These are phyloP conservation scores for Leishmania turanica DNA, from an alignment of 208 protist species.

Conservation along the genomic window DNA sequence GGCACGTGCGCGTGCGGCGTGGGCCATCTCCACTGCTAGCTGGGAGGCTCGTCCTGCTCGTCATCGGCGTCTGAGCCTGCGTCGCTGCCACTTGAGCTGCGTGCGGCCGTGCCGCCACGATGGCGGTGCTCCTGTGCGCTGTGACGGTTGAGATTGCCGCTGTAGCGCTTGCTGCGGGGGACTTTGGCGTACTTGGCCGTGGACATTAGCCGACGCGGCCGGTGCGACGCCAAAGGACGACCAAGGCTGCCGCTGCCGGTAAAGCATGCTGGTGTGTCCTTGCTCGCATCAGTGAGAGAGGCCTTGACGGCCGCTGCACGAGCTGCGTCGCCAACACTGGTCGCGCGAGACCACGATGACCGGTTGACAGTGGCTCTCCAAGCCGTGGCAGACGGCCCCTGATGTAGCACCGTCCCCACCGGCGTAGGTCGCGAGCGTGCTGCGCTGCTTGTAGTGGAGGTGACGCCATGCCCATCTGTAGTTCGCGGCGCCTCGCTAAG, in stretches of 20 bases:
- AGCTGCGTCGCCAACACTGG: not conserved
- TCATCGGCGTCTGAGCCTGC: not conserved
- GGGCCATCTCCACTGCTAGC: not conserved
- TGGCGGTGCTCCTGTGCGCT: not conserved
- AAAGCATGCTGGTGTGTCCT: not conserved
- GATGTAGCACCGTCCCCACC: not conserved
- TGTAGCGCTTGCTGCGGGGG: not conserved
- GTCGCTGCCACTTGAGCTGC: constrained; percentile 9
- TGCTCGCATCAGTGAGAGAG: not conserved
- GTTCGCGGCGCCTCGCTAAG: not conserved
- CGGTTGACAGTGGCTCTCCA: not conserved
- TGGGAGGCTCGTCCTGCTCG: not conserved
- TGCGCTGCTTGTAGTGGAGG: not conserved
- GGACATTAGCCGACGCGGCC: not conserved
- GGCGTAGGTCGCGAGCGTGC: not conserved
- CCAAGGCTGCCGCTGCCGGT: not conserved
- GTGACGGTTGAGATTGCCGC: not conserved
- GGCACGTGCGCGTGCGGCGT: too few relatives aligned
- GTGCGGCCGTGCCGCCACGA: not conserved
- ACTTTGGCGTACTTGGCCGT: not conserved
- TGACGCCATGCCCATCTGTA: too few relatives aligned
- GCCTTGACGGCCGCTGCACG: not conserved
- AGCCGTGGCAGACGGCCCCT: not conserved
- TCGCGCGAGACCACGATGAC: not conserved
- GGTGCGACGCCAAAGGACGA: not conserved